Evolutionary conservation across 208 protist species (phyloP), one percentile per base, ranked within the genome.

Genomic region (Acanthamoeba castellanii): DNA sequence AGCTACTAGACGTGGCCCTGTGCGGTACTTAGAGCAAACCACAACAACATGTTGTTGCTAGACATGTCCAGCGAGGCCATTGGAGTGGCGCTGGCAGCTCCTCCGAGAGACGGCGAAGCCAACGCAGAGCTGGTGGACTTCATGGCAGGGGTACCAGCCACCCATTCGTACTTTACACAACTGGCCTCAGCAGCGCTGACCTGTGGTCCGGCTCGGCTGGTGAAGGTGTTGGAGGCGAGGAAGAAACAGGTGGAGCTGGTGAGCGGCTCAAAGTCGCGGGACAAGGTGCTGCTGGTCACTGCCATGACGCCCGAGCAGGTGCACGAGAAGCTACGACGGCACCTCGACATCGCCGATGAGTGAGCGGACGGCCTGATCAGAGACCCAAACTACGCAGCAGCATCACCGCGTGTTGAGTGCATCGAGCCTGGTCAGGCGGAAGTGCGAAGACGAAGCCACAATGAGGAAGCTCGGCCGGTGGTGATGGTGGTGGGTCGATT

Each of bases 181-280:
- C 57, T 55, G 14, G 50, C 50, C 76, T 8, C 25, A 55, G 9
- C 8, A 14, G 34, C 72, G 34, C n/a, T 37, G 9, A 7, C 7
- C 22, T 81, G n/a, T 55, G 50, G 70, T 18, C 70, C 52, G 34
- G 6, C 45, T 3, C 16, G 30, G n/a, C 37, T 57, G 16, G 30
- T 11, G 37, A 22, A 92, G 87, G 64, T 76, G 59, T 52, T 92
- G 32, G 61, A 76, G 59, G 59, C 45, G 61, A 92, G 64, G 64
- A 92, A 92, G 87, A 92, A 92, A 25, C 52, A 74, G n/a, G 87
- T 92, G 30, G 55, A 68, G 22, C 47, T 92, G 11, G 22, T 76
- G 32, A 92, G 64, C 37, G 87, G 87, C 59, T 14, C 87, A 14
- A 92, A 92, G 59, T 92, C 87, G 27, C 87, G 87, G 27, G 87